Percentiles rank a stretch among this genome's conserved stretches.
These are phyloP conservation scores for Phalaenopsis hybrid DNA, from an alignment of 116 monocot species.

Conservation along the genomic window DNA sequence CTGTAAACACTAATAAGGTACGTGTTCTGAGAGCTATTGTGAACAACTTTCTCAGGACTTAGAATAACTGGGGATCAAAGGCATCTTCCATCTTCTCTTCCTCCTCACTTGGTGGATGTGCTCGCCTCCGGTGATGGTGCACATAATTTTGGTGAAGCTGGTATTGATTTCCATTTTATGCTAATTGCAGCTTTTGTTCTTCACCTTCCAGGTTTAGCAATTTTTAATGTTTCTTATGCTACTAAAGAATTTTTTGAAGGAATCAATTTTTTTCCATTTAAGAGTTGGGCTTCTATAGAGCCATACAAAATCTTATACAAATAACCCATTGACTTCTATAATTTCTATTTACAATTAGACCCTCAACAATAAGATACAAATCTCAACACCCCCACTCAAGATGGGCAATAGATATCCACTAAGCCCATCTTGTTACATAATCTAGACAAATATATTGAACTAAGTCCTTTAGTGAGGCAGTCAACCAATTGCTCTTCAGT, in stretches of 20 bases:
- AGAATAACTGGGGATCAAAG: conserved; percentile 62
- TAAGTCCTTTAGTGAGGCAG: too few species aligned
- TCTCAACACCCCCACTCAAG: too few species aligned
- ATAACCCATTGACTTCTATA: too few species aligned
- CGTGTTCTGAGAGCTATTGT: not conserved
- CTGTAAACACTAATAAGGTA: not conserved
- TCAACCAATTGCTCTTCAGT: too few species aligned
- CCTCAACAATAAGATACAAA: too few species aligned
- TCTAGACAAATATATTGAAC: too few species aligned
- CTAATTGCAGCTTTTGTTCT: not conserved
- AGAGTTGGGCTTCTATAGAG: too few species aligned
- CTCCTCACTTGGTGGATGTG: conserved; percentile 79
- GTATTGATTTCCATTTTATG: conserved; percentile 12
- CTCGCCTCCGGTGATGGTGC: conserved; percentile 51
- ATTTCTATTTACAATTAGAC: too few species aligned
- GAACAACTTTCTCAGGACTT: conserved; percentile 47
- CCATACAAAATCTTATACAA: too few species aligned
- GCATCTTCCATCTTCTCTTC: conserved; percentile 68
- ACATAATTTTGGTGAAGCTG: conserved; percentile 58
- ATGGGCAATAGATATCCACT: too few species aligned
- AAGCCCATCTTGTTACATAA: too few species aligned
- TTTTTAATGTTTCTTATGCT: not conserved
- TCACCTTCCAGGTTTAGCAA: not conserved
- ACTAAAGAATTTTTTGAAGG: not conserved
- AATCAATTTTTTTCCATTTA: too few species aligned